Base-by-base conservation (phyloP, 2,329 filamentous ascomycete genomes). In the Talaromyces islandicus region DNA sequence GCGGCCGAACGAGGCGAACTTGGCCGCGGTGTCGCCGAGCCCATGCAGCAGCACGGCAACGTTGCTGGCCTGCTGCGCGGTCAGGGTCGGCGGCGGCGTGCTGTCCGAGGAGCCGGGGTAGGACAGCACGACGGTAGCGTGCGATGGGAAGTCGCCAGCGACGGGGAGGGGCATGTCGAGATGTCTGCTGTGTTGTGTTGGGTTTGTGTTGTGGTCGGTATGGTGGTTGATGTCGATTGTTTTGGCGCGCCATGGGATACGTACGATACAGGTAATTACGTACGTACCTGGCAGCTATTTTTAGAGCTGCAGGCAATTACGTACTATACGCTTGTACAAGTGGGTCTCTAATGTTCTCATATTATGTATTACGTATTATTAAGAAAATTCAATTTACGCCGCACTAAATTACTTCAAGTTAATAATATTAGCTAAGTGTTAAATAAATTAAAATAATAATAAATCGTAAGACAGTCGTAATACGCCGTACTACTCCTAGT, bases 41-140 rank as follows among this genome's bases (percentile, higher is more conserved):
- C 91, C 91, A 74, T 96, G 92, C 60, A 96, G 85, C 56, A 96
- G 83, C 69, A 96, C 77, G 63, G 96, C 85, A 66, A 95, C 81
- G 67, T 92, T 88, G 50, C 86, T 89, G 10, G 88, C 85, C 12
- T 83, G 83, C 62, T 88, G 27, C 2, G 54, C 32, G 12, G 53
- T 32, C 11, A 32, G n/a, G 84, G 27, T 71, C 70, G 32, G 66
- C 63, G 41, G 83, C 77, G 24, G 64, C 60, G 64, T 60, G 62
- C 66, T 63, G 63, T 65, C 81, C 76, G 52, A 83, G 71, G 56
- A 78, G 56, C 65, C 65, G 56, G 72, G 63, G 67, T 63, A 61
- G 41, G 73, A 73, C 69, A 80, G 70, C 43, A 73, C 72, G 51
- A 77, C 64, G 30, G 71, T 74, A 54, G 78, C 68, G 43, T 68